Percentiles rank a stretch among this genome's conserved stretches.
Evolutionary conservation across 345 rosid genomes (phyloP).

Genomic region (Salix brachista): DNA sequence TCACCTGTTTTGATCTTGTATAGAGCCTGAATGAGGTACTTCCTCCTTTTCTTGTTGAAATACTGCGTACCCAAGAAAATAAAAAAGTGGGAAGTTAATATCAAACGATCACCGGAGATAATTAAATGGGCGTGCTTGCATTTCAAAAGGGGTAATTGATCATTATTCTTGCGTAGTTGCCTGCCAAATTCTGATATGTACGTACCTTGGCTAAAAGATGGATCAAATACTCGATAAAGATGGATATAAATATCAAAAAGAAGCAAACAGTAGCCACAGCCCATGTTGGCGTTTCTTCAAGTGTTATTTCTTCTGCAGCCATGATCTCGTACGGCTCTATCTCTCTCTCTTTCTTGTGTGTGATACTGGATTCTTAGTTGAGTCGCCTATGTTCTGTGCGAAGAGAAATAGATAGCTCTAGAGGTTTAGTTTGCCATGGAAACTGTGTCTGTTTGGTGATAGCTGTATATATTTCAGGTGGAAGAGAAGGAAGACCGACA

Average conservation of each 20-base stretch:
- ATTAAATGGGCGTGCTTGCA: too few species aligned
- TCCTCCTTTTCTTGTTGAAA: constrained; percentile 48
- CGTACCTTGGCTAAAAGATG: constrained; percentile 52
- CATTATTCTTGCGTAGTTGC: background rate
- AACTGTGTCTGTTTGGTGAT: background rate
- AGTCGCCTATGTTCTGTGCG: background rate
- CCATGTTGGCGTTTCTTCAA: constrained; percentile 77
- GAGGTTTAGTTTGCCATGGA: background rate
- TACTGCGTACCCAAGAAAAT: constrained; percentile 31
- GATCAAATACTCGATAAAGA: constrained; percentile 54
- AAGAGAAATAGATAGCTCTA: background rate
- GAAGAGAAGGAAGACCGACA: background rate
- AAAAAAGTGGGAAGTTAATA: background rate
- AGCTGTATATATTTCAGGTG: background rate
- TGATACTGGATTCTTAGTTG: background rate
- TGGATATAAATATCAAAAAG: constrained; percentile 47
- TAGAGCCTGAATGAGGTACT: constrained; percentile 61
- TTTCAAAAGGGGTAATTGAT: background rate
- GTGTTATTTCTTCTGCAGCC: constrained; percentile 31
- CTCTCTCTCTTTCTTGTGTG: background rate
- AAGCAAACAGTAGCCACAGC: constrained; percentile 77
- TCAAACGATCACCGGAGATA: background rate
- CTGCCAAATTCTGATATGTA: background rate
- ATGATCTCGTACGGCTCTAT: background rate
- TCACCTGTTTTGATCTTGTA: constrained; percentile 80